Percentiles rank a stretch among this genome's conserved stretches.
phyloP scores from a whole-genome alignment of 139 green algal genomes.

The Pycnococcus provasolii region DNA sequence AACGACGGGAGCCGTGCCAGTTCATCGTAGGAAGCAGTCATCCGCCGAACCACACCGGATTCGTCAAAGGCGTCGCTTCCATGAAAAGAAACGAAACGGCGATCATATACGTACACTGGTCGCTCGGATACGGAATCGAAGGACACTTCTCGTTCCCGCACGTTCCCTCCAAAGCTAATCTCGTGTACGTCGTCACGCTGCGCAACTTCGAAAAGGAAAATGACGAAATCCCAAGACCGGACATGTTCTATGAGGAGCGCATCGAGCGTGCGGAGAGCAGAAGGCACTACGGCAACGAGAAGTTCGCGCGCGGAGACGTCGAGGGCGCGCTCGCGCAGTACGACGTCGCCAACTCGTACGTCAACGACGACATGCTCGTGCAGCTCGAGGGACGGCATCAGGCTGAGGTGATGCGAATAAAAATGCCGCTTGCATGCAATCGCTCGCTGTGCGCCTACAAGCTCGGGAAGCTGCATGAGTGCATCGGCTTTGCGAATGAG shows the following conservation, averaged over 20 bases:
- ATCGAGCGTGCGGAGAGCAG: conserved; percentile 18
- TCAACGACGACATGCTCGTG: conserved; percentile 35
- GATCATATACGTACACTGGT: conserved; percentile 4
- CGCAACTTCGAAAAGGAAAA: conserved; percentile 19
- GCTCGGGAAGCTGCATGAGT: conserved; percentile 24
- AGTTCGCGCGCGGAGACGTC: conserved; percentile 7
- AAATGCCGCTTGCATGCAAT: conserved; percentile 31
- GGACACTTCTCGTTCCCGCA: conserved; percentile 38
- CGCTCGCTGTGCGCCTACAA: conserved; percentile 23
- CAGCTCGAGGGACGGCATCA: conserved; percentile 33
- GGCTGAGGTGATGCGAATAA: conserved; percentile 22
- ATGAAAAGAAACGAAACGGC: conserved; percentile 26
- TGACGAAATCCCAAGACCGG: conserved; percentile 1
- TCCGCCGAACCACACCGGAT: too few relatives aligned
- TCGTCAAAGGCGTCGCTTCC: not conserved
- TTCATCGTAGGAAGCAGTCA: too few relatives aligned
- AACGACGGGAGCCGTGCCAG: too few relatives aligned
- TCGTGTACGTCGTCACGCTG: conserved; percentile 29
- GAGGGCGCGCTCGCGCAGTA: not conserved
- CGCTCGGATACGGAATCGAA: conserved; percentile 25
- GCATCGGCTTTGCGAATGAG: conserved; percentile 14
- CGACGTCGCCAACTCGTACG: conserved; percentile 20
- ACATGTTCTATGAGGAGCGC: conserved; percentile 32
- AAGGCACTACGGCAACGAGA: conserved; percentile 22
- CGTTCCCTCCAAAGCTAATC: conserved; percentile 27